Evolutionary conservation across 2,329 filamentous ascomycete genomes (phyloP).

Genomic region (Colletotrichum nymphaeae): DNA sequence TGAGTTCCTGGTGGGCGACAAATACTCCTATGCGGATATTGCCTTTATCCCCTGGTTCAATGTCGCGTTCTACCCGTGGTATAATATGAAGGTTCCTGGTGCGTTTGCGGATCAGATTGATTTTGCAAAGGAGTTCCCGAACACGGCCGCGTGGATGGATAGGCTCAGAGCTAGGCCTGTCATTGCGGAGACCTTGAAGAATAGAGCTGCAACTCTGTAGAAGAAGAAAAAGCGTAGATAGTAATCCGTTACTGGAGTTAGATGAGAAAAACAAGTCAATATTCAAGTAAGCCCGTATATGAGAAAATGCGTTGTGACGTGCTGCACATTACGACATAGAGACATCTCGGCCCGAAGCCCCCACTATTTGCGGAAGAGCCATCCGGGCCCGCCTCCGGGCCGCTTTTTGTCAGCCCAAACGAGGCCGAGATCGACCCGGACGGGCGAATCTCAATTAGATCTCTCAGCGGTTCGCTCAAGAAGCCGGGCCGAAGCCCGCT

Average conservation of each 20-base stretch:
- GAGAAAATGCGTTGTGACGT: neutral
- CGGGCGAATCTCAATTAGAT: too few relatives aligned
- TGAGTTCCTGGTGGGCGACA: conserved; percentile 47
- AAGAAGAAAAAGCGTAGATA: neutral
- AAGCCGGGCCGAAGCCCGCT: neutral
- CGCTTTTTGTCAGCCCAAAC: neutral
- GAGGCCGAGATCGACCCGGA: neutral
- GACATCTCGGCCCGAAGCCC: neutral
- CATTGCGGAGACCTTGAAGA: neutral
- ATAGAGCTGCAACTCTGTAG: neutral
- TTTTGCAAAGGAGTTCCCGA: conserved; percentile 46
- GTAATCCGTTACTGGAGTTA: too few relatives aligned
- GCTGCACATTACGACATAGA: neutral
- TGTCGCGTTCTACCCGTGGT: conserved; percentile 29
- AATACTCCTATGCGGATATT: conserved; percentile 43
- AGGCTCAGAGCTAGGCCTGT: neutral
- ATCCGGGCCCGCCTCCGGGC: neutral
- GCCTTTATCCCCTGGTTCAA: conserved; percentile 46
- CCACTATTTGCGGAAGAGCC: neutral
- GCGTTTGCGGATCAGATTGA: conserved; percentile 31
- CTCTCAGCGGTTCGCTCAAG: neutral
- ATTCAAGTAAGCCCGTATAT: neutral
- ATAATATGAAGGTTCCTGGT: conserved; percentile 26
- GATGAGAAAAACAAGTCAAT: too few relatives aligned
- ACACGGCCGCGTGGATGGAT: conserved; percentile 27